These are phyloP conservation scores for sorghum (Sorghum bicolor) DNA, from an alignment of 176 grass and related monocot genomes.

Conservation along the genomic window DNA sequence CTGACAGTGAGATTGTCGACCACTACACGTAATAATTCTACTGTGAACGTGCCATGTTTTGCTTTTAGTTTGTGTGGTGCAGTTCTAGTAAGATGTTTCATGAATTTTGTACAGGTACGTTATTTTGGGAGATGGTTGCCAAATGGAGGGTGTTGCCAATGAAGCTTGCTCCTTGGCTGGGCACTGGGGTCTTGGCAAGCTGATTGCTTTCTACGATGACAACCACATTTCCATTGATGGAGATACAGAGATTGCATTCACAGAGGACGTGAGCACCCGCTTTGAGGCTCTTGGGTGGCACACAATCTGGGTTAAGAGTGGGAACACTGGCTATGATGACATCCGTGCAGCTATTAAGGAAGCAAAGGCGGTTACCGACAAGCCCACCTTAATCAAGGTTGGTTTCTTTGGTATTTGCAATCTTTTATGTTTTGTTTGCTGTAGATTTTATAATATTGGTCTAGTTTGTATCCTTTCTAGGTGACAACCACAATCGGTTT, in stretches of 20 bases:
- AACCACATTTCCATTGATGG: constrained; percentile 99
- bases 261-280: constrained; percentile 74
- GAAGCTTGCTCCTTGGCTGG: constrained; percentile 82
- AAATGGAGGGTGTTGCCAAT: constrained; percentile 95
- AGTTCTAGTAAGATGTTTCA: background rate
- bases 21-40: constrained; percentile 80
- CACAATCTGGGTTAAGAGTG: constrained; percentile 98
- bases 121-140: constrained; percentile 89
- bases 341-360: constrained; percentile 93
- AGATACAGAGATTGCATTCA: constrained; percentile 90
- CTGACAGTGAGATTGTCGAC: constrained; percentile 76
- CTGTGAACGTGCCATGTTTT: background rate
- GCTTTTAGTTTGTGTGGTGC: background rate
- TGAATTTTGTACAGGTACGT: constrained; percentile 50
- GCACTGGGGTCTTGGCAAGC: constrained; percentile 95
- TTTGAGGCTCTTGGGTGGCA: constrained; percentile 97
- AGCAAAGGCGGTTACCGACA: constrained; percentile 85
- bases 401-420: constrained; percentile 6
- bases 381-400: constrained; percentile 96
- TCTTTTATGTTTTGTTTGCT: background rate
- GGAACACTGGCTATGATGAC: constrained; percentile 84
- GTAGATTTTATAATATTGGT: constrained; percentile 3
- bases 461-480: constrained; percentile 34
- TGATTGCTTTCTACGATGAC: constrained; percentile 96
- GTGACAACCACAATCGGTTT: constrained; percentile 96